These are phyloP conservation scores for Teunomyces cretensis DNA, from an alignment of 805 yeast species.

Conservation along the genomic window DNA sequence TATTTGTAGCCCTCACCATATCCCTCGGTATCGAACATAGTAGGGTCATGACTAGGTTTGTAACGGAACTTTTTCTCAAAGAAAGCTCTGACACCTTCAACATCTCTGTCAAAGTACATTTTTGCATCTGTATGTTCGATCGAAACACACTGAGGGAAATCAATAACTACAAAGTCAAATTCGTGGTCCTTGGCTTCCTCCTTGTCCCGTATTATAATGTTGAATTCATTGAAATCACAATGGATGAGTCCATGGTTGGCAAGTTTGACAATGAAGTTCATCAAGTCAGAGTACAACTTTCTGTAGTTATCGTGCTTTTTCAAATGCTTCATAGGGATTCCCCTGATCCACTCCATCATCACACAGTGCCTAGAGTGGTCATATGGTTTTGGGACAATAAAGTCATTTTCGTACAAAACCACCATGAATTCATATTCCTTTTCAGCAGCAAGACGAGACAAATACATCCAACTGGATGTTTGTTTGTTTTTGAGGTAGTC, in stretches of 20 bases:
- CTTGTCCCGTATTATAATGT: conserved; percentile 77
- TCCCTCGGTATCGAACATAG: conserved; percentile 77
- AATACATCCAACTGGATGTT: conserved; percentile 87
- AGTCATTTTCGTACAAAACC: conserved; percentile 69
- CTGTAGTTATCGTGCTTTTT: conserved; percentile 68
- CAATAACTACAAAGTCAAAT: conserved; percentile 83
- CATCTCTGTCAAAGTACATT: conserved; percentile 86
- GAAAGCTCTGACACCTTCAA: conserved; percentile 82
- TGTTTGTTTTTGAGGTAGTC: conserved; percentile 80
- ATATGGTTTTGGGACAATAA: conserved; percentile 83
- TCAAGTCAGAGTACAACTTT: conserved; percentile 76
- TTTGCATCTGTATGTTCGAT: conserved; percentile 89
- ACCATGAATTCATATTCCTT: conserved; percentile 90
- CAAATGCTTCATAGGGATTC: conserved; percentile 86
- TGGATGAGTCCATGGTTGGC: conserved; percentile 91
- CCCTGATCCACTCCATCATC: conserved; percentile 86
- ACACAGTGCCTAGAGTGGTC: conserved; percentile 91
- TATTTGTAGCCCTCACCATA: conserved; percentile 76
- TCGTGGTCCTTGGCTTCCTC: conserved; percentile 50
- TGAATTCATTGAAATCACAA: conserved; percentile 97
- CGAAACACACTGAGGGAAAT: conserved; percentile 97
- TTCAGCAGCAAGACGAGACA: conserved; percentile 86
- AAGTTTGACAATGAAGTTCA: conserved; percentile 80
- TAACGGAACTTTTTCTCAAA: conserved; percentile 78
- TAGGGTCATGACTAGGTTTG: conserved; percentile 61